Percentiles rank a stretch among this genome's conserved stretches.
phyloP scores from a whole-genome alignment of 345 rosid species.

The Citrus cavaleriei region DNA sequence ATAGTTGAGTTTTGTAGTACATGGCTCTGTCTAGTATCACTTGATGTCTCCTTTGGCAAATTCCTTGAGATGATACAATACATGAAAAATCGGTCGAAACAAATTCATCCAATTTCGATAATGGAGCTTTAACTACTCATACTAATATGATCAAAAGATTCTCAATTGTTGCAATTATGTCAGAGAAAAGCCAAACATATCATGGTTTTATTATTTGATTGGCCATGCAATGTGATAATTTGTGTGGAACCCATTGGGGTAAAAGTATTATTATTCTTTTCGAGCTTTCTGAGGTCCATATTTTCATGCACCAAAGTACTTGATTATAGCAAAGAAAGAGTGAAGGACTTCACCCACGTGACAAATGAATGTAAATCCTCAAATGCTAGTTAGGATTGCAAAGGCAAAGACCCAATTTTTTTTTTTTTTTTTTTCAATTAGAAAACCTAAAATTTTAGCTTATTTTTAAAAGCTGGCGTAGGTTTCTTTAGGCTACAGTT shows the following conservation, averaged over 20 bases:
- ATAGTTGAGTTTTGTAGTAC: neutral
- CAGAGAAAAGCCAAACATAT: constrained; percentile 19
- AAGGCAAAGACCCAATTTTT: too few species aligned
- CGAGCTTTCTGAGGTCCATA: neutral
- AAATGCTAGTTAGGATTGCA: neutral
- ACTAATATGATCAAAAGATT: neutral
- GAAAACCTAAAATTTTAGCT: too few species aligned
- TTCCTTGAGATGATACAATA: neutral
- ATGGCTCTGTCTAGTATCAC: neutral
- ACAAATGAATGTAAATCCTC: constrained; percentile 3
- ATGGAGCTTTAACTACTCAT: neutral
- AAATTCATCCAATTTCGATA: neutral
- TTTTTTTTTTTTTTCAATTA: too few species aligned
- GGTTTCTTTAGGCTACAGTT: too few species aligned
- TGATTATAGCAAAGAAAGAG: neutral
- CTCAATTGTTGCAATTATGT: constrained; percentile 18
- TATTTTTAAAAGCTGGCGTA: too few species aligned
- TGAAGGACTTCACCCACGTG: neutral
- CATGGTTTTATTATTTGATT: constrained; percentile 21
- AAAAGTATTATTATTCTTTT: neutral
- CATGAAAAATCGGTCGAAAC: neutral
- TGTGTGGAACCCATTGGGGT: constrained; percentile 11
- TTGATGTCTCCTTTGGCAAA: neutral
- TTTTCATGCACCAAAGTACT: neutral
- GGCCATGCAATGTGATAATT: constrained; percentile 27